Conservation (phyloP, 768 basidiomycete species). For the Tulasnella sp. region DNA sequence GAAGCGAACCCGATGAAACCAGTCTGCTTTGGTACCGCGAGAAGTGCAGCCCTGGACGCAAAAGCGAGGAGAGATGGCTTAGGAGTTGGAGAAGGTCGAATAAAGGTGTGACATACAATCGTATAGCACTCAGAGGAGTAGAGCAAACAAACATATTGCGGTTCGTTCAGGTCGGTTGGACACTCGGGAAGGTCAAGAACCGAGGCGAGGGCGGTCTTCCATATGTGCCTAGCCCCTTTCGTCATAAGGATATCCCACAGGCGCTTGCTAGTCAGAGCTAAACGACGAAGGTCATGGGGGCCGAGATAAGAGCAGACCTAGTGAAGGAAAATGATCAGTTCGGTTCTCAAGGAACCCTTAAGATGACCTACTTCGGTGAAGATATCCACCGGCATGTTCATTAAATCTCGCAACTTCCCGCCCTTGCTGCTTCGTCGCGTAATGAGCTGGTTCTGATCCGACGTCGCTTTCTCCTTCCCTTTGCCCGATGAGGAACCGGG, state of each 20-base stretch:
- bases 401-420: slow-evolving; percentile 25
- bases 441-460: neutral
- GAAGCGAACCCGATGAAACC: neutral
- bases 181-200: slow-evolving; percentile 21
- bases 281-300: slow-evolving; percentile 23
- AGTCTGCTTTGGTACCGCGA: slow-evolving; percentile 1
- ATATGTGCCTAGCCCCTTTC: neutral
- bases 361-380: slow-evolving; percentile 21
- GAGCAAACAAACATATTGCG: slow-evolving; percentile 24
- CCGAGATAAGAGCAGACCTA: slow-evolving; percentile 20
- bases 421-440: neutral
- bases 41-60: neutral
- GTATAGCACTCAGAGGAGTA: slow-evolving; percentile 20
- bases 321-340: neutral
- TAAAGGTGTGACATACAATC: neutral
- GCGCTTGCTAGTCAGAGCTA: slow-evolving; percentile 15
- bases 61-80: neutral
- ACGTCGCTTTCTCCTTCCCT: neutral
- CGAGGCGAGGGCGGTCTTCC: slow-evolving; percentile 6
- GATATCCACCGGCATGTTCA: slow-evolving; percentile 29
- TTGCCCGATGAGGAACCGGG: neutral
- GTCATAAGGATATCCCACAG: slow-evolving; percentile 21
- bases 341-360: neutral
- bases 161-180: slow-evolving; percentile 25
- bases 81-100: neutral